A percentile compares a stretch with the other conserved stretches of the same genome.
Conservation (phyloP, 108 stramenopile genomes). For the Cyclotella distinguenda region DNA sequence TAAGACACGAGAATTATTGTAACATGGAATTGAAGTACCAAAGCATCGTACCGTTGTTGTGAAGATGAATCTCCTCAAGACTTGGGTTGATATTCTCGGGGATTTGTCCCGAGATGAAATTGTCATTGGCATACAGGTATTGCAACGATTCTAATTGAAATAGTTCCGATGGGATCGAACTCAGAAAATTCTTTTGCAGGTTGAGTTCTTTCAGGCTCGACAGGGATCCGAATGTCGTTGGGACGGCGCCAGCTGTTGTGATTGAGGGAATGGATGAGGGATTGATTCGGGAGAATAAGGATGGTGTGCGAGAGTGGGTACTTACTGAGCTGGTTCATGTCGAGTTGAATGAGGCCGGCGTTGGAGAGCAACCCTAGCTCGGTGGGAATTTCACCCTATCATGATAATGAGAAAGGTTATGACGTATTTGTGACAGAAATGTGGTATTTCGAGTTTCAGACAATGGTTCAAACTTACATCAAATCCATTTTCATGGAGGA, state of each 20-base stretch:
- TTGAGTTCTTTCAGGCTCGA: slow-evolving; percentile 9
- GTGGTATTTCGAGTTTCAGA: no score
- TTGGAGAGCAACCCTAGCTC: slow-evolving; percentile 2
- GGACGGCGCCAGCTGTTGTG: slow-evolving; percentile 19
- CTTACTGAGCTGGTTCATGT: slow-evolving; percentile 14
- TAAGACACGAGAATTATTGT: not conserved
- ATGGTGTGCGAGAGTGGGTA: not conserved
- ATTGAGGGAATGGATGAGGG: not conserved
- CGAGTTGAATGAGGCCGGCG: slow-evolving; percentile 1
- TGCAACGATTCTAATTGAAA: not conserved
- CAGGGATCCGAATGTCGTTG: slow-evolving; percentile 20
- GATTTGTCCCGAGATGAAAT: slow-evolving; percentile 19
- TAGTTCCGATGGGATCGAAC: slow-evolving; percentile 2
- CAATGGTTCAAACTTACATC: not conserved
- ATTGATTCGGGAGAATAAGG: not conserved
- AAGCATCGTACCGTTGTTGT: slow-evolving; percentile 21
- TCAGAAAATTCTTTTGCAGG: slow-evolving; percentile 22
- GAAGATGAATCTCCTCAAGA: slow-evolving; percentile 15
- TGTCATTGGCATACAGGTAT: not conserved
- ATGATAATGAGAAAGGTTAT: no score
- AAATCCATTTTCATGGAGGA: slow-evolving; percentile 18
- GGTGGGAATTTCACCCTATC: slow-evolving; percentile 1
- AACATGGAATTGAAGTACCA: not conserved
- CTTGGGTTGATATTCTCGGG: slow-evolving; percentile 10
- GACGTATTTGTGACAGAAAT: no score